Conservation (phyloP, 306 rosid genomes). For the Canavalia gladiata region DNA sequence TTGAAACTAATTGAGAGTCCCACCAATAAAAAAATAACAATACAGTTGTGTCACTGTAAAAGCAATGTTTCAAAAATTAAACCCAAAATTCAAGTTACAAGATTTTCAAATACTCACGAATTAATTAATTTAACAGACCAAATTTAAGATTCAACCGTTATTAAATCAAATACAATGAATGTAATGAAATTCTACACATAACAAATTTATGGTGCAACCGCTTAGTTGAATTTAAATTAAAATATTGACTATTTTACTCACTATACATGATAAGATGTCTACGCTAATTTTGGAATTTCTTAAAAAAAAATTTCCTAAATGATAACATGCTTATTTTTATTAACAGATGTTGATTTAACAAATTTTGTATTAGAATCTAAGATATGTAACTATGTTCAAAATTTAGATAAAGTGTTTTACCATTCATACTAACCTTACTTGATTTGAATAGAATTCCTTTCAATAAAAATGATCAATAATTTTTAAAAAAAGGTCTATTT, state of each 20-base stretch:
- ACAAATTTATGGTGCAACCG: neutral
- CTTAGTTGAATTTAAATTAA: neutral
- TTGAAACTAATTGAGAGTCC: conserved; percentile 45
- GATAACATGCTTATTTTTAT: too few relatives aligned
- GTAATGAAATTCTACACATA: neutral
- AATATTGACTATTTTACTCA: neutral
- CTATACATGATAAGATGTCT: neutral
- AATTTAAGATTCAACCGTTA: neutral
- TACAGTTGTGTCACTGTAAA: neutral
- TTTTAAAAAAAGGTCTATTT: neutral
- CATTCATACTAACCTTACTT: too few relatives aligned
- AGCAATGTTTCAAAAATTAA: neutral
- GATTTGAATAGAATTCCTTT: too few relatives aligned
- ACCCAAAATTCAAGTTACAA: neutral
- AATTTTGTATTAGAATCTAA: too few relatives aligned
- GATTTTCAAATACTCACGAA: neutral
- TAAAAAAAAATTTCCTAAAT: too few relatives aligned
- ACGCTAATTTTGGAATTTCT: too few relatives aligned
- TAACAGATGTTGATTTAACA: too few relatives aligned
- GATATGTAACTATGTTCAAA: too few relatives aligned
- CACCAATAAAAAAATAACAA: neutral
- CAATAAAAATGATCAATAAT: too few relatives aligned
- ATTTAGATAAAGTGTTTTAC: too few relatives aligned
- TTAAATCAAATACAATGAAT: neutral
- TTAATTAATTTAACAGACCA: neutral